Conservation (phyloP, 352 stramenopile genomes). For the Phytophthora podocarpi region DNA sequence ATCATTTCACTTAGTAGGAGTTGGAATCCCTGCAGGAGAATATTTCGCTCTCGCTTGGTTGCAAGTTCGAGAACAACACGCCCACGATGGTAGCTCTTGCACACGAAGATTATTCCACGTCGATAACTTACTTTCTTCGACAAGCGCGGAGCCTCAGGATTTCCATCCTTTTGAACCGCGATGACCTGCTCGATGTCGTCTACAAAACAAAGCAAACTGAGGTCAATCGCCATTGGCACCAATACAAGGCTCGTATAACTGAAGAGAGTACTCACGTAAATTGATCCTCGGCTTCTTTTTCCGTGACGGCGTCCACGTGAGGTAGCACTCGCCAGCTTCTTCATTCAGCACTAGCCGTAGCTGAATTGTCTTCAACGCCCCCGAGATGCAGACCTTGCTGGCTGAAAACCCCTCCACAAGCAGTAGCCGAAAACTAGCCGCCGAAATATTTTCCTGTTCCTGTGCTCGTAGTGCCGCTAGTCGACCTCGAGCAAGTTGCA, state of each 20-base stretch:
- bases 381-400: slow-evolving; percentile 75
- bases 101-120: slow-evolving; percentile 67
- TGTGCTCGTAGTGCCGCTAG: slow-evolving; percentile 25
- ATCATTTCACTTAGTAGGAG: slow-evolving; percentile 58
- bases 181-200: slow-evolving; percentile 70
- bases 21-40: slow-evolving; percentile 64
- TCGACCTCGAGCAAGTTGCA: slow-evolving; percentile 45
- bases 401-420: slow-evolving; percentile 59
- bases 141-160: slow-evolving; percentile 50
- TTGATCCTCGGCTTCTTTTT: slow-evolving; percentile 69
- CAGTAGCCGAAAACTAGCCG: slow-evolving; percentile 57
- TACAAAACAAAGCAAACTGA: slow-evolving; percentile 23
- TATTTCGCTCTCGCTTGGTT: slow-evolving; percentile 63
- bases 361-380: slow-evolving; percentile 67
- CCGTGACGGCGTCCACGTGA: slow-evolving; percentile 76
- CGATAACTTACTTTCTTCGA: slow-evolving; percentile 70
- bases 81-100: slow-evolving; percentile 65
- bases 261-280: slow-evolving; percentile 45
- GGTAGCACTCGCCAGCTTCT: slow-evolving; percentile 57
- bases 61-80: slow-evolving; percentile 65
- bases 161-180: slow-evolving; percentile 54
- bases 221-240: not conserved
- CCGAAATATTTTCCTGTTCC: slow-evolving; percentile 50
- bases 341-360: slow-evolving; percentile 55
- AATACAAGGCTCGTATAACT: not conserved